Percentiles rank a stretch among this genome's conserved stretches.
Evolutionary conservation across 495 filamentous ascomycete genomes (phyloP).

Genomic region (Wilcoxina mikolae): DNA sequence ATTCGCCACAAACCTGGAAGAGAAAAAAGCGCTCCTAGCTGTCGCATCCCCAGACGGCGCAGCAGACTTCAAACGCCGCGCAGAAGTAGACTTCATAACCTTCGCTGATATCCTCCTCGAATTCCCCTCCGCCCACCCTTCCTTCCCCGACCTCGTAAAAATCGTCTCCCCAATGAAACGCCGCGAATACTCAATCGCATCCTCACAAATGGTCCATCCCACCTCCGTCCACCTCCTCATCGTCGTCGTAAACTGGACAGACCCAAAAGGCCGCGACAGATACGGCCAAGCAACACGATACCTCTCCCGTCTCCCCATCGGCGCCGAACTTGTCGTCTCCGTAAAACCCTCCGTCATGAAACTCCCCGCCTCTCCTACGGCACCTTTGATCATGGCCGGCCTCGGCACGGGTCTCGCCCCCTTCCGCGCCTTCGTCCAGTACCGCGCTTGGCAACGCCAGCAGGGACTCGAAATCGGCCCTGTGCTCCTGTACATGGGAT

Average conservation of each 20-base stretch:
- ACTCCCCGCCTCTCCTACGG: conserved; percentile 51
- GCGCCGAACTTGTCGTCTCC: conserved; percentile 67
- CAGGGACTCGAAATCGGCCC: conserved; percentile 88
- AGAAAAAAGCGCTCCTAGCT: conserved; percentile 63
- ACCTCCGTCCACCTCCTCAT: conserved; percentile 84
- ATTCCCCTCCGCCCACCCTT: conserved; percentile 74
- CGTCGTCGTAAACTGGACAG: conserved; percentile 91
- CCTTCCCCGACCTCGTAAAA: conserved; percentile 77
- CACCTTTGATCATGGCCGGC: conserved; percentile 96
- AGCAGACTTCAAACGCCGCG: conserved; percentile 84
- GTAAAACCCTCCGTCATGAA: conserved; percentile 99
- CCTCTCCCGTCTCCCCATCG: conserved; percentile 56
- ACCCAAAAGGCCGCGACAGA: conserved; percentile 71
- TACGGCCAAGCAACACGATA: conserved; percentile 87
- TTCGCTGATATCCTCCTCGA: conserved; percentile 82
- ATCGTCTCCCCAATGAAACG: conserved; percentile 88
- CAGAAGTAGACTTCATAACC: conserved; percentile 85
- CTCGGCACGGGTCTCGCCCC: conserved; percentile 95
- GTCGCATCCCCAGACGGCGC: conserved; percentile 71
- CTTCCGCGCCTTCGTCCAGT: conserved; percentile 95
- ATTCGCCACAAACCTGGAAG: conserved; percentile 65
- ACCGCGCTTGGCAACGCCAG: conserved; percentile 90
- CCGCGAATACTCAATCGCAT: conserved; percentile 94
- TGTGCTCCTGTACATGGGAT: conserved; percentile 91
- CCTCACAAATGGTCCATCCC: conserved; percentile 81